Conservation (phyloP, 441 rosid genomes). For the Biscutella auriculata region DNA sequence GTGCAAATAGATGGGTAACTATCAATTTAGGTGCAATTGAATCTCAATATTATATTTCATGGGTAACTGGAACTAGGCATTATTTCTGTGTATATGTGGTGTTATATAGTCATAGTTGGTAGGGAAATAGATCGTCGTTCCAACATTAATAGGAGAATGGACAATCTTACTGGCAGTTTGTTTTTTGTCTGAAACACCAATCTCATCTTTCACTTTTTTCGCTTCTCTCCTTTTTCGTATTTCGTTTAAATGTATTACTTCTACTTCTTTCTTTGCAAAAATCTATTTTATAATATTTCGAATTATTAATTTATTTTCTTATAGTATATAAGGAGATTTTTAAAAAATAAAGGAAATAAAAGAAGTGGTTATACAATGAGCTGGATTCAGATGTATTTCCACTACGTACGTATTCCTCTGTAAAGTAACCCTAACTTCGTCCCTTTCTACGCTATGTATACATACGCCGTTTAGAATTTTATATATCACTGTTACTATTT, state of each 20-base stretch:
- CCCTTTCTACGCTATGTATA: slow-evolving; percentile 17
- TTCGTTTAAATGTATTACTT: neutral
- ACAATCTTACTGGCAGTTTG: slow-evolving; percentile 28
- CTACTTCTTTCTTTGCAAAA: neutral
- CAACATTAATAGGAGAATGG: slow-evolving; percentile 24
- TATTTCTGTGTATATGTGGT: no score
- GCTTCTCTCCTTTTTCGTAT: neutral
- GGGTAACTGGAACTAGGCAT: no score
- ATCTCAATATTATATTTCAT: no score
- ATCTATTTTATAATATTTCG: neutral
- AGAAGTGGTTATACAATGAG: slow-evolving; percentile 26
- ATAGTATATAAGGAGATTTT: neutral
- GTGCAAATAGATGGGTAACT: no score
- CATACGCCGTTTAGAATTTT: neutral
- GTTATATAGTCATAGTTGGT: no score
- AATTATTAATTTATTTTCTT: neutral
- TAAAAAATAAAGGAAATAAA: slow-evolving; percentile 3
- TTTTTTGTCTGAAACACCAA: slow-evolving; percentile 27
- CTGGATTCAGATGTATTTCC: slow-evolving; percentile 28
- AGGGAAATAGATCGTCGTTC: no score
- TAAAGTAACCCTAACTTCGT: slow-evolving; percentile 25
- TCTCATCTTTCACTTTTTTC: slow-evolving; percentile 19
- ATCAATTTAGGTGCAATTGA: no score
- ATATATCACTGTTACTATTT: neutral
- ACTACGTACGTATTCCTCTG: slow-evolving; percentile 22